Evolutionary conservation across 805 yeast species (phyloP), one percentile per base, ranked within the genome.

Genomic region (Yarrowia divulgata): DNA sequence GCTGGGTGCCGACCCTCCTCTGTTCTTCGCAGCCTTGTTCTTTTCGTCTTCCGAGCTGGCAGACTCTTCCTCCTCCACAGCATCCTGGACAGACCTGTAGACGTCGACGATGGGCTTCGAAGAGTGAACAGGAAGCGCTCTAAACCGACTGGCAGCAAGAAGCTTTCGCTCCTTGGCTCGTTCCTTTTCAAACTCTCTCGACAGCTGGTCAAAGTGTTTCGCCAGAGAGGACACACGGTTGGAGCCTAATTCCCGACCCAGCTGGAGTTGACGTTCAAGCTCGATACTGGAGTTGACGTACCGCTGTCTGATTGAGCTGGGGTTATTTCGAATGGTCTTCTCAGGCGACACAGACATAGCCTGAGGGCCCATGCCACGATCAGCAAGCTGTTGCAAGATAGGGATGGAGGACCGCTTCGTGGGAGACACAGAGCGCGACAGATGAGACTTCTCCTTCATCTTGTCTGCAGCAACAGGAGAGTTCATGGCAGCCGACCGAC

Each of bases 71-170:
- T 84, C 87, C 69, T 86, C 90, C 8, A 92, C 95, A 0, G 96
- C 97, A 79, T 93, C 98, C 70, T 89, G 88, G 13, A 91, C 95
- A 74, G 91, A 89, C 73, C 91, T 88, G 76, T 90, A 95, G 34
- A 95, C 90, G 73, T 93, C 97, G 29, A 93, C 98, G 69, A 91
- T 89, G 0, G 99, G 98, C 70, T 85, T 88, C 0, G 95, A 87
- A 1, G 88, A 85, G 32, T 87, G 86, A 64, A 91, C 85, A 8
- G 95, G 93, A 14, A 83, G 80, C 0, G 94, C 91, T 71, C 88
- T 82, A 75, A 87, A 86, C 73, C 88, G 85, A 73, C 87, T 83
- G 72, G 80, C 82, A 54, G 86, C 82, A 52, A 91, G 75, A 71
- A 89, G 87, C 69, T 84, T 81, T 70, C 92, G 84, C 75, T 94